Evolutionary conservation across 202 grass and related monocot genomes (phyloP).

Genomic region (Elaeis oleifera): DNA sequence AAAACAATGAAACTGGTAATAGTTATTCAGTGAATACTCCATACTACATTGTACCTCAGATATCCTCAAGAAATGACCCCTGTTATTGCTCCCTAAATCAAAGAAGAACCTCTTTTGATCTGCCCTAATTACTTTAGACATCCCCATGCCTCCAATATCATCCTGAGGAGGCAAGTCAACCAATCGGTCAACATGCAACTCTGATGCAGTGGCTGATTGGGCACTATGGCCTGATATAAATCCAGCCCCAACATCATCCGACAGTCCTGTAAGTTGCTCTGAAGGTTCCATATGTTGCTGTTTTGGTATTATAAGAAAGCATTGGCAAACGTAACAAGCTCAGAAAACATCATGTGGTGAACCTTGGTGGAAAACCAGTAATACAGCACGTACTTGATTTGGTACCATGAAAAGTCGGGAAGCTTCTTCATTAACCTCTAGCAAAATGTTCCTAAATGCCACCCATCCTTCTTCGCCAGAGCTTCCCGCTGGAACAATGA

Average conservation of each 20-base stretch:
- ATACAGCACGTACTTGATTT: conserved; percentile 35
- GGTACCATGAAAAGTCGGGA: conserved; percentile 13
- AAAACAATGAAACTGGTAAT: not conserved
- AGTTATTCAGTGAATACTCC: not conserved
- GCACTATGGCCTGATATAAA: conserved; percentile 15
- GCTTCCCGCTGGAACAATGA: conserved; percentile 12
- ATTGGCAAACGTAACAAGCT: conserved; percentile 2
- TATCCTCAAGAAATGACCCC: conserved; percentile 20
- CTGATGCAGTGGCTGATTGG: not conserved
- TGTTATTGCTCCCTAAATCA: conserved; percentile 16
- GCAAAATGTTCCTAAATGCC: conserved; percentile 15
- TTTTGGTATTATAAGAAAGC: not conserved
- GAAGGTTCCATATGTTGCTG: conserved; percentile 19
- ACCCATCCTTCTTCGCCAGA: conserved; percentile 19
- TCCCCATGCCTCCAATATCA: conserved; percentile 14
- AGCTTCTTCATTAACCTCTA: conserved; percentile 9
- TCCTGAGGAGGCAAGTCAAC: conserved; percentile 11
- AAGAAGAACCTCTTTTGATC: conserved; percentile 22
- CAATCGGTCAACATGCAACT: conserved; percentile 7
- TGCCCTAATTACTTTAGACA: conserved; percentile 22
- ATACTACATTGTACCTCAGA: conserved; percentile 8
- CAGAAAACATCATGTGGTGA: conserved; percentile 4
- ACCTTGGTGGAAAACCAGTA: not conserved
- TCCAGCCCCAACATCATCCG: conserved; percentile 18
- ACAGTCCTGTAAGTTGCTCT: conserved; percentile 6